Base-by-base conservation (phyloP, 352 stramenopile species). In the Globisporangium orthogonon region DNA sequence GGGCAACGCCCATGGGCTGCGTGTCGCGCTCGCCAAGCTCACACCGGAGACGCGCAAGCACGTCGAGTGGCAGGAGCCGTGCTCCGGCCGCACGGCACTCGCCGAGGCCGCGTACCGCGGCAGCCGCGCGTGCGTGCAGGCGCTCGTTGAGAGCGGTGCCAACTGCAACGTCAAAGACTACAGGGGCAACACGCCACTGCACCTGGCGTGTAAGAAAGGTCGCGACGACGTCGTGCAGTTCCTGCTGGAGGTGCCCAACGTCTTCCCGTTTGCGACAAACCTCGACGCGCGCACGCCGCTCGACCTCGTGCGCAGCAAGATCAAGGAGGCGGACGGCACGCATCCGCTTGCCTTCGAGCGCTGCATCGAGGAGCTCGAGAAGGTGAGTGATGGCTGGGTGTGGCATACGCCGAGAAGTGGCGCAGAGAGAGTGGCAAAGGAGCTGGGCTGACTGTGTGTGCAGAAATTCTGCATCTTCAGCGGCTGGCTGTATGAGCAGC, bases 401-500 rank as follows among this genome's bases (percentile, higher is more conserved):
- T 1, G 7, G 17, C 18, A 14, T 4, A 10, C 11, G 11, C 4
- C 11, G 11, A 41, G 35, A 41, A 11, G 9, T 13, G 3, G 17
- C 10, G 23, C 23, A 23, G 23, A 23, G 23, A 23, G 23, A 23
- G 23, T 47, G 4, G 17, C 17, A 14, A 4, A n/a, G 6, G 10
- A 11, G 17, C 15, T 31, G 2, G 30, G n/a, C 6, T 15, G 28
- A 18, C 47, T 61, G 54, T 53, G 1, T 50, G 37, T 58, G 30
- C 30, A 86, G 73, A 74, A 70, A 62, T 82, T 74, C 48, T 86
- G 70, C 53, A 18, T 86, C 14, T 81, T 78, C 50, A 81, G 69
- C 47, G 76, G 76, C 18, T 89, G 76, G 78, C 31, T 89, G 40
- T 89, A 86, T 30, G 59, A 75, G 52, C 81, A 84, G 60, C 78